A percentile compares a stretch with the other conserved stretches of the same genome.
phyloP scores from a whole-genome alignment of 1,284 basidiomycete species.

The Phylloboletellus chloephorus region DNA sequence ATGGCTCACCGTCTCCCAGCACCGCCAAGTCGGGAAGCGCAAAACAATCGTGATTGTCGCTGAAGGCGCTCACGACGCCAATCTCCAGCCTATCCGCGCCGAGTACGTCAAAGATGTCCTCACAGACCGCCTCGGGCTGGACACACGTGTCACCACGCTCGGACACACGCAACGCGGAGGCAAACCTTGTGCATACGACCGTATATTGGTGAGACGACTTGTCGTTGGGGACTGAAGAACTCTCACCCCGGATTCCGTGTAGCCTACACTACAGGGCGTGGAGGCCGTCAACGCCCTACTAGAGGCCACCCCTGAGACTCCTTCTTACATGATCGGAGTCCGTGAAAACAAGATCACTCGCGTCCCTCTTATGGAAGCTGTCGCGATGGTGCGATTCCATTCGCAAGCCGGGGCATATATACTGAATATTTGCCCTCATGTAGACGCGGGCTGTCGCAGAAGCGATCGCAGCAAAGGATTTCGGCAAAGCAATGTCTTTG shows the following conservation, averaged over 20 bases:
- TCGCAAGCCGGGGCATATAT: constrained; percentile 1
- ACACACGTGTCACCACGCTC: constrained; percentile 96
- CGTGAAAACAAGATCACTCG: constrained; percentile 94
- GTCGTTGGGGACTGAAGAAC: not conserved
- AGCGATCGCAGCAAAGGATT: constrained; percentile 83
- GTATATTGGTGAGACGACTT: constrained; percentile 66
- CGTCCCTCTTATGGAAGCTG: constrained; percentile 89
- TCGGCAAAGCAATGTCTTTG: constrained; percentile 80
- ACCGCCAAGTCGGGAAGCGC: constrained; percentile 88
- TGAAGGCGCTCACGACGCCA: constrained; percentile 87
- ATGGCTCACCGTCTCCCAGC: constrained; percentile 42
- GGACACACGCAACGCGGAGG: constrained; percentile 98
- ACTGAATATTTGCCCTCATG: constrained; percentile 3
- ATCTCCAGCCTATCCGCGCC: constrained; percentile 86
- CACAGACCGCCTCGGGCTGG: constrained; percentile 80
- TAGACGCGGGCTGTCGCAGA: constrained; percentile 83
- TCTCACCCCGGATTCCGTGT: constrained; percentile 1
- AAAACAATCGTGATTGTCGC: constrained; percentile 99
- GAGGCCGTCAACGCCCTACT: constrained; percentile 90
- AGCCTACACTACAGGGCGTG: constrained; percentile 93
- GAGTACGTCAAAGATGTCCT: constrained; percentile 90
- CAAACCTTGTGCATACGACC: constrained; percentile 86
- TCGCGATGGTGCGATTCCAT: constrained; percentile 58
- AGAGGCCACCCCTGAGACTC: constrained; percentile 84
- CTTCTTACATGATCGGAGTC: constrained; percentile 97